These are phyloP conservation scores for Heterobasidion occidentale DNA, from an alignment of 1,284 basidiomycete species.

Conservation along the genomic window DNA sequence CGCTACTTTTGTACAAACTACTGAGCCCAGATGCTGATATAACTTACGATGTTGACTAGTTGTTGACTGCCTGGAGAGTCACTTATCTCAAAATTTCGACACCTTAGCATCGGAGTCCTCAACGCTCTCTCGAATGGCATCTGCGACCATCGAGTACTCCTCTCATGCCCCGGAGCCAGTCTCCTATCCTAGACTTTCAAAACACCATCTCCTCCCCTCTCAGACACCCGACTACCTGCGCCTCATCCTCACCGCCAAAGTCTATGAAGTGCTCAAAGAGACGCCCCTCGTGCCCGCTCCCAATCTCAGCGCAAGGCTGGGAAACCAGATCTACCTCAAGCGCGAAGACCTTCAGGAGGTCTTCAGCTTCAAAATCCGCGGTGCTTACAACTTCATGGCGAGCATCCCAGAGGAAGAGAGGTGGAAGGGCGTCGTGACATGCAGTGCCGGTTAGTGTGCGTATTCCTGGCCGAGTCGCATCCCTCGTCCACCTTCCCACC, in stretches of 20 bases:
- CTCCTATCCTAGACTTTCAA: slow-evolving; percentile 57
- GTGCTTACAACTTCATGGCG: slow-evolving; percentile 99
- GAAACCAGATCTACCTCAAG: slow-evolving; percentile 94
- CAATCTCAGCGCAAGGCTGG: slow-evolving; percentile 81
- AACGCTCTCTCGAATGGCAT: background rate
- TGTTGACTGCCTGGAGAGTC: too few species aligned
- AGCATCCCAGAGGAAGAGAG: slow-evolving; percentile 82
- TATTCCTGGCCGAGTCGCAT: slow-evolving; percentile 18
- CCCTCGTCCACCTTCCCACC: slow-evolving; percentile 1
- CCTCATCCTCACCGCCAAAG: slow-evolving; percentile 89
- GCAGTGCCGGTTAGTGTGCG: slow-evolving; percentile 88
- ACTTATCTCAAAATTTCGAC: too few species aligned
- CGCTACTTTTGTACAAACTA: too few species aligned
- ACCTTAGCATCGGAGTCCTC: too few species aligned
- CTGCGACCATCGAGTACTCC: slow-evolving; percentile 54
- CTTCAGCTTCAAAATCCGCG: slow-evolving; percentile 97
- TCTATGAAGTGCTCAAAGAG: slow-evolving; percentile 90
- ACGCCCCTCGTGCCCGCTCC: slow-evolving; percentile 86
- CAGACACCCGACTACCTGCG: slow-evolving; percentile 89
- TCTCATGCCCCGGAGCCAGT: slow-evolving; percentile 59
- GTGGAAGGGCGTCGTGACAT: slow-evolving; percentile 97
- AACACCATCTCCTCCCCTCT: slow-evolving; percentile 59
- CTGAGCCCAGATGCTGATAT: too few species aligned
- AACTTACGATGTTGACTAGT: too few species aligned
- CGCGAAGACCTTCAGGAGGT: slow-evolving; percentile 94